Evolutionary conservation across 129 eudicot species (phyloP).

Genomic region (Pulicaria dysenterica): DNA sequence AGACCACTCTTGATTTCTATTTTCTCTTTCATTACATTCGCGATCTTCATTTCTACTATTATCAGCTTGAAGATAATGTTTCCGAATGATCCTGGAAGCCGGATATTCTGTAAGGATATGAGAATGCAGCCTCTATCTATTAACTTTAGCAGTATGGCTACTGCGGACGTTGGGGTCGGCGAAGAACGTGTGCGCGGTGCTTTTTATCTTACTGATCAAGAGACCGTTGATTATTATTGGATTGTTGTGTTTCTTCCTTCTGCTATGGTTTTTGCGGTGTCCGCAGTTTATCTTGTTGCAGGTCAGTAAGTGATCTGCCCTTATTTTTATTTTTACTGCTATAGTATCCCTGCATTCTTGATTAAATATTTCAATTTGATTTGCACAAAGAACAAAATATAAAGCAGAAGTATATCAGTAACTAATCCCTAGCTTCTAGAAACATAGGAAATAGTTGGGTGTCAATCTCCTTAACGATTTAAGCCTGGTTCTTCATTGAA

Average conservation of each 20-base stretch:
- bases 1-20: constrained; percentile 43
- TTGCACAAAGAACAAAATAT: too few relatives aligned
- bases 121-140: constrained; percentile 67
- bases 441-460: too few relatives aligned
- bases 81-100: constrained; percentile 50
- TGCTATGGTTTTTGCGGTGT: constrained; percentile 41
- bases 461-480: too few relatives aligned
- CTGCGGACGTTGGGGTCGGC: constrained; percentile 32
- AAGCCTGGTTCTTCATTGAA: too few relatives aligned
- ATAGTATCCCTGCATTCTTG: too few relatives aligned
- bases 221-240: constrained; percentile 89
- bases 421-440: too few relatives aligned
- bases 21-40: constrained; percentile 38
- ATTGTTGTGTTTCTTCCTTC: constrained; percentile 91
- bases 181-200: constrained; percentile 62
- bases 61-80: constrained; percentile 78
- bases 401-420: too few relatives aligned
- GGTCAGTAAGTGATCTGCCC: constrained; percentile 42
- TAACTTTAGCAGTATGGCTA: constrained; percentile 35
- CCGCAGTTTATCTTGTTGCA: constrained; percentile 65
- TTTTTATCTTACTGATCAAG: constrained; percentile 82
- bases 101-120: constrained; percentile 71
- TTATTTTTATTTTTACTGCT: neutral
- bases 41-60: constrained; percentile 55
- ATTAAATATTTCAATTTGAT: too few relatives aligned